phyloP scores from a whole-genome alignment of 306 rosid species.

The Prunus fruticosa region DNA sequence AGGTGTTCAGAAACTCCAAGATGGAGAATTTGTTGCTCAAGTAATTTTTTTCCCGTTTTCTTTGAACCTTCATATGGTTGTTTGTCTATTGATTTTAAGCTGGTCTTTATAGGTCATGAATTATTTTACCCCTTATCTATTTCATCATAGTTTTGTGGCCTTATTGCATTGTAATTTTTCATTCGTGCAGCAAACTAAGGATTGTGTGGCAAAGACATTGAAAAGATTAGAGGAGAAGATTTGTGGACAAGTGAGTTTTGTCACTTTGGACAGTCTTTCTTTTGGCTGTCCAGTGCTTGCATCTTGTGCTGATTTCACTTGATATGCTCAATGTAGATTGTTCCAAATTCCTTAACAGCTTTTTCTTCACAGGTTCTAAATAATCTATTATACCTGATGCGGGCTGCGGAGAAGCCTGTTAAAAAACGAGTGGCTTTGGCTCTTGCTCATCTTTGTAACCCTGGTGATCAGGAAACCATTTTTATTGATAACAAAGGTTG shows the following conservation, averaged over 20 bases:
- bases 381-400: constrained; percentile 69
- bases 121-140: not conserved
- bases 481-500: constrained; percentile 65
- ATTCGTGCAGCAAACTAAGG: constrained; percentile 67
- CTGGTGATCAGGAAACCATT: constrained; percentile 50
- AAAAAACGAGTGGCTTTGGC: constrained; percentile 70
- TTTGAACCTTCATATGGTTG: not conserved
- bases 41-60: constrained; percentile 27
- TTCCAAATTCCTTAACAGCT: not conserved
- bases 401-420: constrained; percentile 49
- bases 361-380: constrained; percentile 41
- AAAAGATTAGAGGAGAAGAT: constrained; percentile 83
- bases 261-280: not conserved
- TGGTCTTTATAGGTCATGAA: not conserved
- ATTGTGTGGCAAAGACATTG: constrained; percentile 77
- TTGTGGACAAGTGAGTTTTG: constrained; percentile 56
- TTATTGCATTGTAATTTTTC: not conserved
- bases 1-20: constrained; percentile 68
- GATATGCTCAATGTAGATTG: not conserved
- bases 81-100: not conserved
- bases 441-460: constrained; percentile 78
- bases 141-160: not conserved
- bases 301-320: constrained; percentile 9
- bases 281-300: not conserved
- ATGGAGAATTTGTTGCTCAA: constrained; percentile 79